These are phyloP conservation scores for Colletotrichum sp. DNA, from an alignment of 2,329 filamentous ascomycete species.

Conservation along the genomic window DNA sequence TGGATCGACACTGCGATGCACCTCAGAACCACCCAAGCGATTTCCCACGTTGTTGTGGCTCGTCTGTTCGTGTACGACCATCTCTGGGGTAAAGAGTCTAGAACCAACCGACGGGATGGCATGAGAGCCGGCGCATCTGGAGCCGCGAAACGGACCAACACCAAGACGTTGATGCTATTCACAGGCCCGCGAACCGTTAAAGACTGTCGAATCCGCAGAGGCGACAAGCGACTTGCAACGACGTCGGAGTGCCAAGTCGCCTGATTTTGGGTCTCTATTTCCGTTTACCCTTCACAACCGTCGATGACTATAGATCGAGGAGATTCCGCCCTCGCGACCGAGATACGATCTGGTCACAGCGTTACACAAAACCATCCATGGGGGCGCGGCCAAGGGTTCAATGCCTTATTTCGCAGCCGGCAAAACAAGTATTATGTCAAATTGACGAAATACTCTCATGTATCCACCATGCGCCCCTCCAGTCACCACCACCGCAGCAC, in stretches of 20 bases:
- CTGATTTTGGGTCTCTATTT: not conserved
- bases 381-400: not conserved
- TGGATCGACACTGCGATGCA: not conserved
- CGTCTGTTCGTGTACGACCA: not conserved
- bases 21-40: not conserved
- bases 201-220: not conserved
- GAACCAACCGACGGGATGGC: not conserved
- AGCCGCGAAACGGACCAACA: not conserved
- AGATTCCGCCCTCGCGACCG: not conserved
- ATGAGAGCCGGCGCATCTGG: not conserved
- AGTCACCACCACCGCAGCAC: not conserved
- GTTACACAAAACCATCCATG: not conserved
- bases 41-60: not conserved
- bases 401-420: not conserved
- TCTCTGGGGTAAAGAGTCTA: not conserved
- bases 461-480: not conserved
- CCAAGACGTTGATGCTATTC: not conserved
- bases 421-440: not conserved
- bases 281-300: not conserved
- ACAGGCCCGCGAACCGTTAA: not conserved
- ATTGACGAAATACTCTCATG: not conserved
- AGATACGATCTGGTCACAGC: not conserved
- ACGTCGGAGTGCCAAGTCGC: not conserved
- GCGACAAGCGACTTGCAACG: not conserved
- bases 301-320: not conserved